A percentile compares a stretch with the other conserved stretches of the same genome.
phyloP scores from a whole-genome alignment of 495 filamentous ascomycete genomes.

The Xylaria intraflava region DNA sequence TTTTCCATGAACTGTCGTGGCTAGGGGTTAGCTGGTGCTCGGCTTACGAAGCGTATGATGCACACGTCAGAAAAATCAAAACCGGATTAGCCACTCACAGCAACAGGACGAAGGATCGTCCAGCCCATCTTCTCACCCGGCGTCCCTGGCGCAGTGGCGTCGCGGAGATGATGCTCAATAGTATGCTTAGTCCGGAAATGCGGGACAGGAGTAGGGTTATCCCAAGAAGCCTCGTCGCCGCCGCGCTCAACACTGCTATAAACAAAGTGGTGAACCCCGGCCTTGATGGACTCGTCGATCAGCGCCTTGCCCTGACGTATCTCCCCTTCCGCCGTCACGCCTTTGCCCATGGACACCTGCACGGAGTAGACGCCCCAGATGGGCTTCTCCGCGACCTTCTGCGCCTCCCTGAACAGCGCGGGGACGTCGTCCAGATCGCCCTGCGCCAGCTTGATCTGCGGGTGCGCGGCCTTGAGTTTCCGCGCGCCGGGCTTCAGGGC shows the following conservation, averaged over 20 bases:
- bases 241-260: constrained; percentile 66
- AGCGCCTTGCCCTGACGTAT: constrained; percentile 56
- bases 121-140: constrained; percentile 43
- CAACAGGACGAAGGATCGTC: constrained; percentile 57
- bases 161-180: constrained; percentile 57
- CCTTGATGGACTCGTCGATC: constrained; percentile 52
- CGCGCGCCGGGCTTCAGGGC: constrained; percentile 40
- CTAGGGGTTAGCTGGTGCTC: background rate
- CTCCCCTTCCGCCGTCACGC: constrained; percentile 47
- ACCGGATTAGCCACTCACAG: constrained; percentile 12
- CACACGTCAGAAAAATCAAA: background rate
- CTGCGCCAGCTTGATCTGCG: constrained; percentile 50
- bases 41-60: too few species aligned
- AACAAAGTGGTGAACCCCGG: constrained; percentile 58
- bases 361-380: constrained; percentile 35
- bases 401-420: constrained; percentile 46
- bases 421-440: constrained; percentile 52
- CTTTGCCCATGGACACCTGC: constrained; percentile 40
- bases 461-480: constrained; percentile 37
- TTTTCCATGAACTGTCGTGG: constrained; percentile 55
- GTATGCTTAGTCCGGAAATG: constrained; percentile 62
- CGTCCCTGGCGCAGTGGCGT: constrained; percentile 18
- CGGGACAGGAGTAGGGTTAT: constrained; percentile 54
- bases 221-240: constrained; percentile 46
- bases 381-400: constrained; percentile 25